phyloP scores from a whole-genome alignment of 768 basidiomycete species.

The Rhodotorula diobovata region DNA sequence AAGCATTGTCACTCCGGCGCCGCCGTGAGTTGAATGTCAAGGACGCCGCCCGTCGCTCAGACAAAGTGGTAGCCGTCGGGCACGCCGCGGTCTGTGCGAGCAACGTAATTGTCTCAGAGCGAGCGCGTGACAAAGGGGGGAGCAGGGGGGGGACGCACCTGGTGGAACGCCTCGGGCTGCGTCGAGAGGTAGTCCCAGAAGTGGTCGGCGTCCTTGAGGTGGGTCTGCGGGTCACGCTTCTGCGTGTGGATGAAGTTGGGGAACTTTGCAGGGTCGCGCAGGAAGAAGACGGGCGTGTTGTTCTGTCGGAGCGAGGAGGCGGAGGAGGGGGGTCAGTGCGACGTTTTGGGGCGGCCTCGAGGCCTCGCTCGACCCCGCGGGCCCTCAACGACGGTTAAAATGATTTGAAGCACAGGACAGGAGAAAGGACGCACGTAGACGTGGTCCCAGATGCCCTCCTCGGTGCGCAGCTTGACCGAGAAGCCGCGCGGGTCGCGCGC shows the following conservation, averaged over 20 bases:
- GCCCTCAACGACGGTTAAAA: too few relatives aligned
- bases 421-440: conserved; percentile 39
- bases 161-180: conserved; percentile 52
- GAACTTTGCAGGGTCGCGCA: conserved; percentile 51
- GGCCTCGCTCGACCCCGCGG: too few relatives aligned
- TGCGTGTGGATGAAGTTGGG: conserved; percentile 54
- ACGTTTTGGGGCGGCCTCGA: too few relatives aligned
- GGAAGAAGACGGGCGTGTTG: conserved; percentile 48
- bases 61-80: conserved; percentile 60
- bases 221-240: conserved; percentile 73
- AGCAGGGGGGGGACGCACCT: too few relatives aligned
- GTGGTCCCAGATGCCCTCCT: conserved; percentile 52
- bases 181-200: conserved; percentile 56
- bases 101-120: too few relatives aligned
- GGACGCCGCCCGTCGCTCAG: too few relatives aligned
- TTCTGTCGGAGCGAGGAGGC: conserved; percentile 17
- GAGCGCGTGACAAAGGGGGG: too few relatives aligned
- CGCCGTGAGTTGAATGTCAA: too few relatives aligned
- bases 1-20: too few relatives aligned
- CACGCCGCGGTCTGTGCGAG: conserved; percentile 52
- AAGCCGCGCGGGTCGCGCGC: conserved; percentile 52
- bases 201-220: conserved; percentile 70
- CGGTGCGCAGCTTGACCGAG: conserved; percentile 51
- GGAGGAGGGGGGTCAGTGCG: neutral
- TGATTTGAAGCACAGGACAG: neutral